Percentiles rank a stretch among this genome's conserved stretches.
phyloP scores from a whole-genome alignment of 768 basidiomycete species.

The Suillus decipiens region DNA sequence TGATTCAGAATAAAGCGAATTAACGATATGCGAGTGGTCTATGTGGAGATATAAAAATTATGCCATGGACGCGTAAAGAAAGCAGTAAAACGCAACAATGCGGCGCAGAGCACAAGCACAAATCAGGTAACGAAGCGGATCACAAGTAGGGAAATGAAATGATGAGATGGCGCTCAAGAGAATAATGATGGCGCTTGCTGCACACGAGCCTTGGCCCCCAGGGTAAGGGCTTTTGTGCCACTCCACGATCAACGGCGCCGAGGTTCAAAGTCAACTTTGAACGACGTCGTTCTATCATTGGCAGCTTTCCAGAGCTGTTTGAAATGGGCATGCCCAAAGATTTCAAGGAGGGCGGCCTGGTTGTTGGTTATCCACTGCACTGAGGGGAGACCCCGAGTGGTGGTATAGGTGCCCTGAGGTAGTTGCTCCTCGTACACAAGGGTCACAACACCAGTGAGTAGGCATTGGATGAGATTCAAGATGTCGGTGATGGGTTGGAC shows the following conservation, averaged over 20 bases:
- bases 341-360: constrained; percentile 63
- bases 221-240: constrained; percentile 17
- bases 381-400: constrained; percentile 76
- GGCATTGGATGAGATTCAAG: constrained; percentile 67
- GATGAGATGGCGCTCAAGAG: constrained; percentile 15
- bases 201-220: constrained; percentile 21
- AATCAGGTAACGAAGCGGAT: constrained; percentile 26
- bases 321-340: constrained; percentile 75
- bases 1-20: constrained; percentile 30
- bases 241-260: constrained; percentile 34
- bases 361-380: constrained; percentile 76
- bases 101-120: constrained; percentile 21
- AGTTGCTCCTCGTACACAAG: constrained; percentile 75
- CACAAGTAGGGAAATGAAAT: constrained; percentile 24
- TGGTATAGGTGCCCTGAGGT: constrained; percentile 69
- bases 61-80: constrained; percentile 37
- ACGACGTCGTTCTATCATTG: constrained; percentile 68
- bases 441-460: constrained; percentile 71
- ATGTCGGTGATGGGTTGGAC: constrained; percentile 71
- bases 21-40: constrained; percentile 33
- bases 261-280: constrained; percentile 68
- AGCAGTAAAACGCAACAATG: constrained; percentile 44
- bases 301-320: constrained; percentile 72
- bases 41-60: constrained; percentile 31
- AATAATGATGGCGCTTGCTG: constrained; percentile 13